A percentile compares a stretch with the other conserved stretches of the same genome.
These are phyloP conservation scores for Aureobasidium sp. DNA, from an alignment of 2,329 filamentous ascomycete species.

Conservation along the genomic window DNA sequence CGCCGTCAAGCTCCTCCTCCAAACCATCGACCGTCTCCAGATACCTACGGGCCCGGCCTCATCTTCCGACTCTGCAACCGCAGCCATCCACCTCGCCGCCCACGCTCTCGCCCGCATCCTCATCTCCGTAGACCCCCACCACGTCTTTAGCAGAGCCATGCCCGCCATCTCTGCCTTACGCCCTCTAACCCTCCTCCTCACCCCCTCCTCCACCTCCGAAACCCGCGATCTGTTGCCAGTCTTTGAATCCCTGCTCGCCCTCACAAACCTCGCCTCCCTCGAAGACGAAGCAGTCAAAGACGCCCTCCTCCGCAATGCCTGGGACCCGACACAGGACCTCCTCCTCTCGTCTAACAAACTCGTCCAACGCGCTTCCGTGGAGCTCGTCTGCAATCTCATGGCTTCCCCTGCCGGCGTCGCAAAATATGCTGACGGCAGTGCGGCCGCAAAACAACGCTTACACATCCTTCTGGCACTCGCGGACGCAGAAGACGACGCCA, in stretches of 20 bases:
- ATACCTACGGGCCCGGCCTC: conserved; percentile 77
- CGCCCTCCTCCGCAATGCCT: conserved; percentile 66
- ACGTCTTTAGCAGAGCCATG: conserved; percentile 75
- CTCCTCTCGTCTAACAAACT: conserved; percentile 68
- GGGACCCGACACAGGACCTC: conserved; percentile 73
- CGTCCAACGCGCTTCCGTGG: conserved; percentile 75
- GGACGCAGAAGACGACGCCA: conserved; percentile 74
- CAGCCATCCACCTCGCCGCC: conserved; percentile 1
- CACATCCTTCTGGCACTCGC: conserved; percentile 82
- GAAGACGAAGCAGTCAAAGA: conserved; percentile 57
- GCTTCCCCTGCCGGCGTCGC: conserved; percentile 59
- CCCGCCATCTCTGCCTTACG: conserved; percentile 71
- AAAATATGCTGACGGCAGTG: conserved; percentile 61
- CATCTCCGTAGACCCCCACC: conserved; percentile 53
- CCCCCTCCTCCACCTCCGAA: conserved; percentile 51
- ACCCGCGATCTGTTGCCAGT: conserved; percentile 75
- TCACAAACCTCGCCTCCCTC: conserved; percentile 83
- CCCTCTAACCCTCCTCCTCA: conserved; percentile 69
- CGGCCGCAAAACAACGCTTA: conserved; percentile 64
- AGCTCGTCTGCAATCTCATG: conserved; percentile 87
- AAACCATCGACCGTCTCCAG: conserved; percentile 47
- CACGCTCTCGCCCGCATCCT: conserved; percentile 60
- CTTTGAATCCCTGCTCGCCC: conserved; percentile 83
- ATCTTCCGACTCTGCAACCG: conserved; percentile 44
- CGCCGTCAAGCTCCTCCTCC: conserved; percentile 76